Conservation (phyloP, 192 early-diverging fungal species). For the Backusella morwellensis region DNA sequence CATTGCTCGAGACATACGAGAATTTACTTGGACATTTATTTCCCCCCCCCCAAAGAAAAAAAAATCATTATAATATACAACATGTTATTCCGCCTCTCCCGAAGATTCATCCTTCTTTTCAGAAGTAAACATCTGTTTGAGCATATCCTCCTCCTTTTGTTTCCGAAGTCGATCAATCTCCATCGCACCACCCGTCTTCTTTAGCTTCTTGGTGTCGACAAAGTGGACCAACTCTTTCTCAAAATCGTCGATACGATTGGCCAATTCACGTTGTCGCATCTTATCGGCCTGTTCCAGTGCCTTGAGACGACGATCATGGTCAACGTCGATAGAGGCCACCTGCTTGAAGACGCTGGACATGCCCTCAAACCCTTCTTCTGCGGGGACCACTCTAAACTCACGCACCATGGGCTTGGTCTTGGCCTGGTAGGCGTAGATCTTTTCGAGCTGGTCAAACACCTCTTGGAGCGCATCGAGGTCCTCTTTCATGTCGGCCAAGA, state of each 20-base stretch:
- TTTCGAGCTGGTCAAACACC: constrained; percentile 58
- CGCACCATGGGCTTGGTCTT: constrained; percentile 39
- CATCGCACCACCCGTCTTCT: constrained; percentile 74
- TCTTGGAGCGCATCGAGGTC: constrained; percentile 58
- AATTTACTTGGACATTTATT: neutral
- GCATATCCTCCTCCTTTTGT: constrained; percentile 63
- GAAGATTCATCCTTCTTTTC: neutral
- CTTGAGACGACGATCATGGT: constrained; percentile 60
- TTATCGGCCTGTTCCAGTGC: constrained; percentile 68
- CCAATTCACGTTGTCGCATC: constrained; percentile 63
- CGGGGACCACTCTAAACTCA: constrained; percentile 54
- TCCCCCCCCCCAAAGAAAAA: neutral
- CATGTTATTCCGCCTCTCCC: neutral
- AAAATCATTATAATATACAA: neutral
- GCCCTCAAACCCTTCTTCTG: constrained; percentile 62
- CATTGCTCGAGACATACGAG: too few relatives aligned
- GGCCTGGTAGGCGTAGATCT: constrained; percentile 56
- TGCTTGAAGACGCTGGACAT: constrained; percentile 68
- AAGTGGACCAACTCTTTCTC: constrained; percentile 68
- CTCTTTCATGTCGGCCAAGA: constrained; percentile 67
- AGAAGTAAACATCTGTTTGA: constrained; percentile 46
- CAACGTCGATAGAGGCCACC: constrained; percentile 64
- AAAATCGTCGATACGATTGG: constrained; percentile 73
- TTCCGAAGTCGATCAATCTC: constrained; percentile 68
- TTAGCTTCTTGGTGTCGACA: constrained; percentile 61